Evolutionary conservation across 1,284 basidiomycete species (phyloP).

Genomic region (Puccinia hordei): DNA sequence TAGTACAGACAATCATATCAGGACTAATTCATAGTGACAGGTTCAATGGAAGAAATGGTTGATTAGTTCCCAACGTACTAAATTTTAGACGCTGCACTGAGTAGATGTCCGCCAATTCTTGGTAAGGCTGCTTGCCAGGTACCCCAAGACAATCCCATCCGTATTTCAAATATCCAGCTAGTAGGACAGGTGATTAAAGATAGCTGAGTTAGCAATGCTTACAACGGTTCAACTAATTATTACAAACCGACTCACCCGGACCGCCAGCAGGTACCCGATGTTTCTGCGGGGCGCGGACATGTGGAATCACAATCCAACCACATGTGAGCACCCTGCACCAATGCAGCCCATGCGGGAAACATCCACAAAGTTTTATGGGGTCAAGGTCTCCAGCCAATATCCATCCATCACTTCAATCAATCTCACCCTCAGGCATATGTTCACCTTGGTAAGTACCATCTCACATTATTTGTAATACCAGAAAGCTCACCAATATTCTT

Average conservation of each 20-base stretch:
- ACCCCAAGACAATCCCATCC: constrained; percentile 48
- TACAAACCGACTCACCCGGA: constrained; percentile 31
- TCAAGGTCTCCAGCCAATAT: no score
- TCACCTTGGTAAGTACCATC: no score
- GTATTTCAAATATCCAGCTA: constrained; percentile 49
- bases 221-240: neutral
- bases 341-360: no score
- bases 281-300: no score
- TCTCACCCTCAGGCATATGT: no score
- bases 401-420: no score
- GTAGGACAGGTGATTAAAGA: constrained; percentile 8
- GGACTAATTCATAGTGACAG: neutral
- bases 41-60: neutral
- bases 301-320: no score
- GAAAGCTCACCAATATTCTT: no score
- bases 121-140: constrained; percentile 45
- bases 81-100: constrained; percentile 36
- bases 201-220: neutral
- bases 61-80: constrained; percentile 17
- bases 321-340: no score
- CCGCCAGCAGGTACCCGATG: constrained; percentile 39
- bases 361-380: no score
- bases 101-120: constrained; percentile 43
- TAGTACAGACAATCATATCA: neutral
- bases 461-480: no score